Conservation (phyloP, 1,284 basidiomycete genomes). For the Leccinum griseonigrum region DNA sequence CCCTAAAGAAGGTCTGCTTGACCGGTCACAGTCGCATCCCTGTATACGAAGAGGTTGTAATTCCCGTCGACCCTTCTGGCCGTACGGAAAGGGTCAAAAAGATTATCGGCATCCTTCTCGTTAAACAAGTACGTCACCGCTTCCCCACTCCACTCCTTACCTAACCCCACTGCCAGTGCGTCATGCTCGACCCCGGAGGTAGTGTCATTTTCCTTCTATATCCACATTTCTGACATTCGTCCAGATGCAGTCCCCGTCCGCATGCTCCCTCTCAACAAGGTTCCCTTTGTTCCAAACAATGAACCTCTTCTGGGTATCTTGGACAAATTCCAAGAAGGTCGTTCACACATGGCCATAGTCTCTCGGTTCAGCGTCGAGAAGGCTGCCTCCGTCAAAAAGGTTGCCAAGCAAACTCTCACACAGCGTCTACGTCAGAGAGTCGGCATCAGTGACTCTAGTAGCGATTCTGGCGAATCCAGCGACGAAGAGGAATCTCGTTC, state of each 20-base stretch:
- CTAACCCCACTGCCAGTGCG: slow-evolving; percentile 49
- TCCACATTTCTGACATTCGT: slow-evolving; percentile 1
- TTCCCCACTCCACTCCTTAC: not conserved
- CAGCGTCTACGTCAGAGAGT: slow-evolving; percentile 64
- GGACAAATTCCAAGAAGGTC: slow-evolving; percentile 89
- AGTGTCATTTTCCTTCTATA: not conserved
- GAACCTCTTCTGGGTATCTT: slow-evolving; percentile 85
- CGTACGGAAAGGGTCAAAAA: slow-evolving; percentile 40
- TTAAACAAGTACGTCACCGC: slow-evolving; percentile 38
- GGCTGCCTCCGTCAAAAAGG: slow-evolving; percentile 39
- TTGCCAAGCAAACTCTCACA: slow-evolving; percentile 61
- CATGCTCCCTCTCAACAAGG: slow-evolving; percentile 79
- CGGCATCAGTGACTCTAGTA: slow-evolving; percentile 57
- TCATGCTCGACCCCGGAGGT: slow-evolving; percentile 87
- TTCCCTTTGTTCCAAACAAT: slow-evolving; percentile 83
- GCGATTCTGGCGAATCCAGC: slow-evolving; percentile 45
- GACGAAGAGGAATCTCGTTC: slow-evolving; percentile 37
- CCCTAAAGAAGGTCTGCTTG: slow-evolving; percentile 44
- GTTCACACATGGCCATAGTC: slow-evolving; percentile 91
- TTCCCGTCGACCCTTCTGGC: slow-evolving; percentile 28
- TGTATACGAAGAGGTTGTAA: slow-evolving; percentile 43
- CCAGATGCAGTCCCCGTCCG: slow-evolving; percentile 76
- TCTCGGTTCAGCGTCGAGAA: slow-evolving; percentile 60
- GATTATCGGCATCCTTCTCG: slow-evolving; percentile 52
- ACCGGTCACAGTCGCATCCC: slow-evolving; percentile 53